Evolutionary conservation across 2,329 filamentous ascomycete species (phyloP).

Genomic region (Scolecobasidium constrictum): DNA sequence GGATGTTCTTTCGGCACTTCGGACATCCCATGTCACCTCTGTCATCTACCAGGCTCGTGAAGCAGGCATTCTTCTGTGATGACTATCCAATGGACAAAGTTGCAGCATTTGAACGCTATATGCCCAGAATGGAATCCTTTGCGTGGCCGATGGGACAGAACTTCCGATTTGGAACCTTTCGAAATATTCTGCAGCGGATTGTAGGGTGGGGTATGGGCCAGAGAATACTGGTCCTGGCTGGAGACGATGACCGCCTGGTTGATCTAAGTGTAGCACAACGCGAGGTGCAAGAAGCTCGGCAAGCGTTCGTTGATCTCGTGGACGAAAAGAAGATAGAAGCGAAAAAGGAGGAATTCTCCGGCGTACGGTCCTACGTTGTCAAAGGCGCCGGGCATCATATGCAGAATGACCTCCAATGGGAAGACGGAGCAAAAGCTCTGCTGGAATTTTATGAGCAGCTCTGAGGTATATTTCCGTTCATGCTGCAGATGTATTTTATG

Average conservation of each 20-base stretch:
- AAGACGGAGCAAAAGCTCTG: neutral
- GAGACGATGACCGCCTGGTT: conserved; percentile 32
- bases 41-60: conserved; percentile 38
- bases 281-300: conserved; percentile 22
- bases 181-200: conserved; percentile 29
- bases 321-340: conserved; percentile 1
- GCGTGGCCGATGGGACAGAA: conserved; percentile 42
- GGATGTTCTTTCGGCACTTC: conserved; percentile 33
- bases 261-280: conserved; percentile 20
- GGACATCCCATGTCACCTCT: conserved; percentile 43
- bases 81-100: conserved; percentile 29
- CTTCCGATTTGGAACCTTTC: conserved; percentile 30
- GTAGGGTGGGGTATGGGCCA: conserved; percentile 17
- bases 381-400: conserved; percentile 3
- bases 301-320: neutral
- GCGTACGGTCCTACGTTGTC: neutral
- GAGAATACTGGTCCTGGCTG: conserved; percentile 30
- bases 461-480: neutral
- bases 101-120: conserved; percentile 29
- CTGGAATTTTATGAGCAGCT: conserved; percentile 3
- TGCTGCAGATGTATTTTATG: neutral
- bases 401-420: conserved; percentile 4
- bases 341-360: conserved; percentile 3
- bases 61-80: conserved; percentile 40
- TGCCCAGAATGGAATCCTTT: conserved; percentile 42